phyloP scores from a whole-genome alignment of 768 basidiomycete species.

The Psilocybe azurescens region DNA sequence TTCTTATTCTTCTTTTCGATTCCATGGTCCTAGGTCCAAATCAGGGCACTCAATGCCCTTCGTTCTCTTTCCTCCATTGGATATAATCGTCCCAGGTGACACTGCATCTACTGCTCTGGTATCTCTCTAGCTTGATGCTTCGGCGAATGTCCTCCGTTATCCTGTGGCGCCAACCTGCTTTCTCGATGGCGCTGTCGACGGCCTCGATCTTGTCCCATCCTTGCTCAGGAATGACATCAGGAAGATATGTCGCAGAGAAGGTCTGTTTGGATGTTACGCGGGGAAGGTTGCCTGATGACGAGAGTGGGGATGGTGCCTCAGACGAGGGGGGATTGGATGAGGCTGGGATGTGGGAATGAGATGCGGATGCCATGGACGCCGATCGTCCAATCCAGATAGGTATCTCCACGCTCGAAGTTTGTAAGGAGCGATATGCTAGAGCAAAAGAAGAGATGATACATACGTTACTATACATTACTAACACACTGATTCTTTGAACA shows the following conservation, averaged over 20 bases:
- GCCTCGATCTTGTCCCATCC: slow-evolving; percentile 94
- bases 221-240: slow-evolving; percentile 90
- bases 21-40: neutral
- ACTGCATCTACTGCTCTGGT: slow-evolving; percentile 75
- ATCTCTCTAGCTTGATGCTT: slow-evolving; percentile 77
- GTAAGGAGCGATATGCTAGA: slow-evolving; percentile 90
- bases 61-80: slow-evolving; percentile 66
- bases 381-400: slow-evolving; percentile 93
- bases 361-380: slow-evolving; percentile 94
- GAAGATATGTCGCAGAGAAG: slow-evolving; percentile 90
- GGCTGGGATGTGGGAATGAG: slow-evolving; percentile 80
- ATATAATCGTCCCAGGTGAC: slow-evolving; percentile 81
- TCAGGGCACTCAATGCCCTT: slow-evolving; percentile 12
- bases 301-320: slow-evolving; percentile 71
- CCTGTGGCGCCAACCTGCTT: slow-evolving; percentile 86
- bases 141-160: slow-evolving; percentile 85
- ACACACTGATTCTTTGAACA: neutral
- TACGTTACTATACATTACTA: slow-evolving; percentile 10
- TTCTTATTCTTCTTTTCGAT: neutral
- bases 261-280: slow-evolving; percentile 58
- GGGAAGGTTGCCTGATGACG: slow-evolving; percentile 66
- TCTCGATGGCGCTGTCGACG: slow-evolving; percentile 88
- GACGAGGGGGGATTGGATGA: slow-evolving; percentile 61
- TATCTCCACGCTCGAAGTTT: slow-evolving; percentile 83
- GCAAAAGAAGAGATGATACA: neutral